phyloP scores from a whole-genome alignment of 2,329 filamentous ascomycete species.

The Fusarium miscanthi region DNA sequence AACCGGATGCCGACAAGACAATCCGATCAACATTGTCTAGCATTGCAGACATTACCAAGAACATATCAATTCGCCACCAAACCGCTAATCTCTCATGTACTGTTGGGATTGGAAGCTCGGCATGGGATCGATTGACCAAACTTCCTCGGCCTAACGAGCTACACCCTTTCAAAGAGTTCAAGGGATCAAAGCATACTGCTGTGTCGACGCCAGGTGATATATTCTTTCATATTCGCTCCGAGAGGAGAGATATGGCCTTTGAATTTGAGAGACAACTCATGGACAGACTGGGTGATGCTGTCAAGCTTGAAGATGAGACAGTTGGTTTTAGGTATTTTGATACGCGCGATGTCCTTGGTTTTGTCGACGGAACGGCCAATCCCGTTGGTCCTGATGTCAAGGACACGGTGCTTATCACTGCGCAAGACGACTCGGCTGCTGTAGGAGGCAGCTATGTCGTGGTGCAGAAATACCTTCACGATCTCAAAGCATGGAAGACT shows the following conservation, averaged over 20 bases:
- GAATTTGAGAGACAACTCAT: constrained; percentile 68
- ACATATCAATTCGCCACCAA: constrained; percentile 62
- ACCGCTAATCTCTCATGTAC: constrained; percentile 60
- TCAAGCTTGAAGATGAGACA: constrained; percentile 63
- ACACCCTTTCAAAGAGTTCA: constrained; percentile 59
- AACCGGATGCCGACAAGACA: constrained; percentile 50
- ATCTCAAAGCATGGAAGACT: constrained; percentile 59
- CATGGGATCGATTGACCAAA: constrained; percentile 61
- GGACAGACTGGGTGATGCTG: constrained; percentile 58
- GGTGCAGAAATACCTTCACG: constrained; percentile 68
- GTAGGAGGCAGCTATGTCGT: constrained; percentile 68
- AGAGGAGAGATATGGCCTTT: constrained; percentile 66
- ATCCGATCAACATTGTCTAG: constrained; percentile 58
- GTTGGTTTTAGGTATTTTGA: constrained; percentile 70
- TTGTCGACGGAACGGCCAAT: constrained; percentile 71
- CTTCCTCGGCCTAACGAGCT: constrained; percentile 62
- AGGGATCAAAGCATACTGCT: constrained; percentile 62
- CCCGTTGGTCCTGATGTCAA: constrained; percentile 59
- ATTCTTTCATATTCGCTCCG: constrained; percentile 68
- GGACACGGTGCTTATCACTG: constrained; percentile 56
- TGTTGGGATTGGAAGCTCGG: constrained; percentile 63
- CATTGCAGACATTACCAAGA: constrained; percentile 61
- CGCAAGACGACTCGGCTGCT: constrained; percentile 52
- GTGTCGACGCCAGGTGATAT: constrained; percentile 67
- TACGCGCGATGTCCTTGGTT: constrained; percentile 67